Conservation (phyloP, 2,329 filamentous ascomycete genomes). For the Aureobasidium melanogenum region DNA sequence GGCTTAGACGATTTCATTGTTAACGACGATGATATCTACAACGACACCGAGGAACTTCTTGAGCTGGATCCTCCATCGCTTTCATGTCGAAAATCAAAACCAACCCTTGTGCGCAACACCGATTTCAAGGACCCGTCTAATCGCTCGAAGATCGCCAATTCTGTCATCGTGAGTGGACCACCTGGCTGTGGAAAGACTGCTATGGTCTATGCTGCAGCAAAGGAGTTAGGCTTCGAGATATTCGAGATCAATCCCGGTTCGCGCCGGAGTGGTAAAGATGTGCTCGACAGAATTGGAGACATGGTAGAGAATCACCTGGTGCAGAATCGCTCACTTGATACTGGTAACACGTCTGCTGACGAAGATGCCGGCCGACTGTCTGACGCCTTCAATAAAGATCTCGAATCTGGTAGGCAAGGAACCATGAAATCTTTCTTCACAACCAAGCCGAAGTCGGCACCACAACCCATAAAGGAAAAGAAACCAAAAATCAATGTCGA, state of each 20-base stretch:
- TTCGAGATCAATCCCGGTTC: constrained; percentile 89
- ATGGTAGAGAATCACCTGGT: constrained; percentile 96
- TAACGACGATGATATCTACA: constrained; percentile 60
- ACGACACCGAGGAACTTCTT: constrained; percentile 53
- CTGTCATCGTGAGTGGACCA: constrained; percentile 81
- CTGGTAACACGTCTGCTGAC: constrained; percentile 20
- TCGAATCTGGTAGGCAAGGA: constrained; percentile 63
- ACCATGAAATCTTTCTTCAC: constrained; percentile 79
- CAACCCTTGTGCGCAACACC: constrained; percentile 18
- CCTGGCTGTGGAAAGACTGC: constrained; percentile 90
- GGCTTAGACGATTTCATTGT: constrained; percentile 76
- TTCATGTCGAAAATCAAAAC: not conserved
- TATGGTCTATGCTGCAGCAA: constrained; percentile 81
- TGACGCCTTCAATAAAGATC: constrained; percentile 46
- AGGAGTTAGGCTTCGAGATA: constrained; percentile 83
- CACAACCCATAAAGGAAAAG: constrained; percentile 17
- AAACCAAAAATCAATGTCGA: constrained; percentile 21
- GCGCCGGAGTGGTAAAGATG: constrained; percentile 77
- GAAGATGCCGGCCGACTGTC: constrained; percentile 30
- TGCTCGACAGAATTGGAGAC: constrained; percentile 85
- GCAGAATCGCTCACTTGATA: constrained; percentile 36
- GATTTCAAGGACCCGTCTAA: constrained; percentile 17
- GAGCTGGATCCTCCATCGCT: constrained; percentile 42
- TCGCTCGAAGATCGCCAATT: constrained; percentile 52
- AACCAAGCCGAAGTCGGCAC: constrained; percentile 29